Conservation (phyloP, 2,329 filamentous ascomycete genomes). For the Talaromyces amestolkiae region DNA sequence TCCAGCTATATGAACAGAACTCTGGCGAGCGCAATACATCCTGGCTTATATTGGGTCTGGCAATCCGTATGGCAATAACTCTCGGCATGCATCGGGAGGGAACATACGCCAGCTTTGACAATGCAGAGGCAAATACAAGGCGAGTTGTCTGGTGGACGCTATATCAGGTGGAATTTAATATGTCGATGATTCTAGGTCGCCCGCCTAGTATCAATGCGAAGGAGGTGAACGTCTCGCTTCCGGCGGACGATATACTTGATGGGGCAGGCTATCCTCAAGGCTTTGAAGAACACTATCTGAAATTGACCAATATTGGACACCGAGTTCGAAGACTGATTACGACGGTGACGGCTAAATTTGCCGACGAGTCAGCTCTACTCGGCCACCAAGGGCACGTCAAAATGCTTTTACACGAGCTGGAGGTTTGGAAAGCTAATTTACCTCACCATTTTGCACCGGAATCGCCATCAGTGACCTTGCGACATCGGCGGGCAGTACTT, state of each 20-base stretch:
- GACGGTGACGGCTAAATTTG: conserved; percentile 11
- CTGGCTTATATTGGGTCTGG: conserved; percentile 31
- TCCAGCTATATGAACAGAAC: conserved; percentile 39
- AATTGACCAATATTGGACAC: conserved; percentile 26
- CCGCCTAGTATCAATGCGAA: conserved; percentile 37
- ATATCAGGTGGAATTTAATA: conserved; percentile 39
- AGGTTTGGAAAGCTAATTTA: conserved; percentile 27
- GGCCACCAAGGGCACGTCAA: not conserved
- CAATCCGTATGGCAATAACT: conserved; percentile 29
- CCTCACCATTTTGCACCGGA: conserved; percentile 25
- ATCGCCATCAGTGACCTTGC: conserved; percentile 3
- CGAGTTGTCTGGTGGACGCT: conserved; percentile 41
- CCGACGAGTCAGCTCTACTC: conserved; percentile 4
- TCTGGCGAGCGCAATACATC: conserved; percentile 42
- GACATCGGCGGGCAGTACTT: conserved; percentile 29
- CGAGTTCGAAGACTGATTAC: conserved; percentile 19
- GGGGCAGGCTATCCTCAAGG: conserved; percentile 29
- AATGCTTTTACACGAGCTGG: conserved; percentile 25
- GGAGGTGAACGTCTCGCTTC: conserved; percentile 36
- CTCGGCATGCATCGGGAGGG: conserved; percentile 30
- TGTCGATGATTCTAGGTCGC: conserved; percentile 37
- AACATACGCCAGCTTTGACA: conserved; percentile 29
- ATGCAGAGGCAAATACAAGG: conserved; percentile 35
- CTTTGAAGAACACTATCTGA: conserved; percentile 30
- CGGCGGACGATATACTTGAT: conserved; percentile 31